phyloP scores from a whole-genome alignment of 2,329 filamentous ascomycete genomes.

The Ophiostoma sp. region DNA sequence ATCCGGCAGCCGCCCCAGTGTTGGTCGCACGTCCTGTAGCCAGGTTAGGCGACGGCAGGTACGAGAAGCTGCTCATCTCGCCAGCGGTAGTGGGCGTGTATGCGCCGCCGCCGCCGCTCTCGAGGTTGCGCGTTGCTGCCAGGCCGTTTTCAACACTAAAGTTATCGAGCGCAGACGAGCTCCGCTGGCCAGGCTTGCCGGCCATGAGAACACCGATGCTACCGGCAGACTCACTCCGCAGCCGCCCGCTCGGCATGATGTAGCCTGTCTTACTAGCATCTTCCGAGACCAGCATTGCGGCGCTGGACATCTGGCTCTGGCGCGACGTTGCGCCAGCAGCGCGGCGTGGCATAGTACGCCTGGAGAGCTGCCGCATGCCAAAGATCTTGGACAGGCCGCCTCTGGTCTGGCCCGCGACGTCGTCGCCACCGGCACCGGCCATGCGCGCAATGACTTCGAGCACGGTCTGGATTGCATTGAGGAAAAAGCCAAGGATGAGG shows the following conservation, averaged over 20 bases:
- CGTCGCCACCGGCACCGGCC: slow-evolving; percentile 74
- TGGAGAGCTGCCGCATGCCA: slow-evolving; percentile 80
- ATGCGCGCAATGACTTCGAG: slow-evolving; percentile 81
- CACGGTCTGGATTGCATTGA: slow-evolving; percentile 85
- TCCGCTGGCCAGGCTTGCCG: slow-evolving; percentile 42
- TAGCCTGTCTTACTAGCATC: slow-evolving; percentile 60
- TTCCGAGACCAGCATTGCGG: slow-evolving; percentile 70
- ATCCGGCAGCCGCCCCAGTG: not conserved
- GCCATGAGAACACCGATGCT: slow-evolving; percentile 49
- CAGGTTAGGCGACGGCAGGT: slow-evolving; percentile 52
- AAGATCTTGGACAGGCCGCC: slow-evolving; percentile 88
- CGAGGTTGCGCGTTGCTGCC: slow-evolving; percentile 44
- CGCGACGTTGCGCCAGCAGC: slow-evolving; percentile 54
- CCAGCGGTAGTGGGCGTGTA: slow-evolving; percentile 65
- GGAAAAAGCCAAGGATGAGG: slow-evolving; percentile 83
- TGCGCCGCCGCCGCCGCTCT: slow-evolving; percentile 53
- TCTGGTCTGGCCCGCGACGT: slow-evolving; percentile 61
- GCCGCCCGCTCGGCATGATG: slow-evolving; percentile 46
- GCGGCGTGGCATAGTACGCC: slow-evolving; percentile 56
- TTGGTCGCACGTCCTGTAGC: not conserved
- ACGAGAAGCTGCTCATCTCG: slow-evolving; percentile 64
- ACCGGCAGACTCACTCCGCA: slow-evolving; percentile 57
- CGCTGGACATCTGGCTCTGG: slow-evolving; percentile 75
- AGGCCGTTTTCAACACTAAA: slow-evolving; percentile 43
- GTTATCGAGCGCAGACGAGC: slow-evolving; percentile 51